Percentiles rank a stretch among this genome's conserved stretches.
These are phyloP conservation scores for Saturnispora halmiae DNA, from an alignment of 805 yeast genomes.

Conservation along the genomic window DNA sequence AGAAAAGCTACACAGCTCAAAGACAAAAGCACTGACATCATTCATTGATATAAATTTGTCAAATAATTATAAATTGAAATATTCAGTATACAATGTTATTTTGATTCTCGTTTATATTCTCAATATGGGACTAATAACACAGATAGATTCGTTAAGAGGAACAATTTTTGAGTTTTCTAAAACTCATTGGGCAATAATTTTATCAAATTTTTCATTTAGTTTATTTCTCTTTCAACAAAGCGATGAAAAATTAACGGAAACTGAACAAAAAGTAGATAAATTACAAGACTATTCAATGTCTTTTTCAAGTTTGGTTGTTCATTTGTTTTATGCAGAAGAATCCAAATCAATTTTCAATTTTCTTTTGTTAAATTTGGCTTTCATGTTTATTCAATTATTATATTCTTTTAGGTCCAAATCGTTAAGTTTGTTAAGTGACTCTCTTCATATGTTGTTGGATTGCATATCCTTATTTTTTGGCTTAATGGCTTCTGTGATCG, in stretches of 20 bases:
- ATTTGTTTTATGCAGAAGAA: constrained; percentile 45
- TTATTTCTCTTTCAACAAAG: constrained; percentile 9
- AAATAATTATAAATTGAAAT: constrained; percentile 20
- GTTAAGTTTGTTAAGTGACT: constrained; percentile 82
- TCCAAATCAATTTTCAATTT: constrained; percentile 87
- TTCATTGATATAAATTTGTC: constrained; percentile 21
- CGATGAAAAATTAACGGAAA: not conserved
- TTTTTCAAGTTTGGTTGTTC: constrained; percentile 22
- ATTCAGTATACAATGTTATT: constrained; percentile 16
- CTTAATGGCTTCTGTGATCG: constrained; percentile 62
- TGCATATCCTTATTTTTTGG: constrained; percentile 88
- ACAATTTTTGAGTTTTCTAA: not conserved
- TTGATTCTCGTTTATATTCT: constrained; percentile 13
- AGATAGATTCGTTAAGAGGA: not conserved
- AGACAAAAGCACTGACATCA: constrained; percentile 10
- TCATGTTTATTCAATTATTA: constrained; percentile 88
- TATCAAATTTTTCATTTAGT: constrained; percentile 9
- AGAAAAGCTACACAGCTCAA: constrained; percentile 9
- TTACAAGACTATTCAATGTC: constrained; percentile 9
- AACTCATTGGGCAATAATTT: constrained; percentile 7
- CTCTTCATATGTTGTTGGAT: constrained; percentile 93
- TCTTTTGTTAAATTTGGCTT: constrained; percentile 72
- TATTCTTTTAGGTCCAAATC: constrained; percentile 92
- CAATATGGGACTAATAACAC: constrained; percentile 5
- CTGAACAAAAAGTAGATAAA: not conserved